These are phyloP conservation scores for Phytophthora kernoviae DNA, from an alignment of 352 stramenopile species.

Conservation along the genomic window DNA sequence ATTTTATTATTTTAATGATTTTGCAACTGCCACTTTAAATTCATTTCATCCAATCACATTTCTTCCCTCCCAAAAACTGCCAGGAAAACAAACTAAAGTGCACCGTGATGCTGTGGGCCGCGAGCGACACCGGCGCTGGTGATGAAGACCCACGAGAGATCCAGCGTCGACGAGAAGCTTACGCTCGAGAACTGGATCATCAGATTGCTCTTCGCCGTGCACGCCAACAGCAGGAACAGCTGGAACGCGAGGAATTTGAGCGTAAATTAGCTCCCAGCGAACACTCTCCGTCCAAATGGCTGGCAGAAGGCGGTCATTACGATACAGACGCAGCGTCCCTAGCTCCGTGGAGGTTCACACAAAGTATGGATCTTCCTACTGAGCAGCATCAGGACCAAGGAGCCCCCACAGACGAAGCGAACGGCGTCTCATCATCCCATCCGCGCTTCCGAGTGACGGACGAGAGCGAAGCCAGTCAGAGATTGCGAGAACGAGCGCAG, in stretches of 20 bases:
- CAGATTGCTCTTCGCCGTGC: conserved; percentile 70
- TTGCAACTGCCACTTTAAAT: too few species aligned
- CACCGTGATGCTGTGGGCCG: conserved; percentile 54
- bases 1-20: too few species aligned
- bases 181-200: conserved; percentile 69
- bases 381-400: conserved; percentile 38
- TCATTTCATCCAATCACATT: conserved; percentile 38
- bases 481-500: conserved; percentile 62
- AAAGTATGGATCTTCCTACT: conserved; percentile 16
- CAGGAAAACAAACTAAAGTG: not conserved
- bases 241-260: conserved; percentile 61
- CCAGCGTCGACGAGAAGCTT: conserved; percentile 63
- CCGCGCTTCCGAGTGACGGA: conserved; percentile 68
- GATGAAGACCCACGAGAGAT: conserved; percentile 41
- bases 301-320: conserved; percentile 61
- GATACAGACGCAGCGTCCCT: conserved; percentile 18
- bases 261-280: conserved; percentile 54
- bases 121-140: conserved; percentile 34
- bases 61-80: conserved; percentile 42
- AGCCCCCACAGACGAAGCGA: conserved; percentile 32
- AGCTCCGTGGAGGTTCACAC: conserved; percentile 24
- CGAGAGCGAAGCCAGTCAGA: conserved; percentile 52
- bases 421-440: conserved; percentile 28
- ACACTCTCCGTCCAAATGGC: conserved; percentile 71
- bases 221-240: conserved; percentile 52